A percentile compares a stretch with the other conserved stretches of the same genome.
Conservation (phyloP, 345 rosid genomes). For the Syzygium oleosum region DNA sequence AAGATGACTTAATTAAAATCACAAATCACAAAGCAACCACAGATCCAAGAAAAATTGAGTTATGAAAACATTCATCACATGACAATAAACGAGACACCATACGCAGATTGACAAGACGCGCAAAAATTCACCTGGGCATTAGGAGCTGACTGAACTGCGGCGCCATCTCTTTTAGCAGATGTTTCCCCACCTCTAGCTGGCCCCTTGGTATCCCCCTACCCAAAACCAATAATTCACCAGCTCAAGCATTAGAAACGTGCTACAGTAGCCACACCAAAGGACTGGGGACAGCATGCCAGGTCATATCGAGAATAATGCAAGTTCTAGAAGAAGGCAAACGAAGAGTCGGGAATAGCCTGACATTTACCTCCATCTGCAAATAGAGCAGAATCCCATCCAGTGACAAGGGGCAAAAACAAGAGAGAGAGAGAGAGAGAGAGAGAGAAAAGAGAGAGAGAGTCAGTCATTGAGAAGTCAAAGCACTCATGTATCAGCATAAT, state of each 20-base stretch:
- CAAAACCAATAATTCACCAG: constrained; percentile 1
- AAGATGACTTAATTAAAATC: background rate
- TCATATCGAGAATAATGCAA: background rate
- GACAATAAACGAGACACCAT: background rate
- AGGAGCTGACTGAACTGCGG: constrained; percentile 23
- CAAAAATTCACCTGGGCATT: constrained; percentile 39
- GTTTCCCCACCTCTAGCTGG: constrained; percentile 62
- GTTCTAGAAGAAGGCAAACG: background rate
- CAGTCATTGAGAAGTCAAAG: background rate
- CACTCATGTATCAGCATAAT: background rate
- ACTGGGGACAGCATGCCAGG: background rate
- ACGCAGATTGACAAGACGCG: background rate
- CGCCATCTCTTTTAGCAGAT: constrained; percentile 42
- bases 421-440: background rate
- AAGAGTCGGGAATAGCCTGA: background rate
- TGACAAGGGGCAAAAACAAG: background rate
- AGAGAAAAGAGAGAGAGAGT: background rate
- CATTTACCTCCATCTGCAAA: constrained; percentile 72
- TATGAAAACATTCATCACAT: background rate
- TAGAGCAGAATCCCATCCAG: constrained; percentile 10
- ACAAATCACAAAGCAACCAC: background rate
- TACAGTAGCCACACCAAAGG: background rate
- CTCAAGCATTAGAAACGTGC: background rate
- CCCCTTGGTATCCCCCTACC: constrained; percentile 84
- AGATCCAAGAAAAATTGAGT: background rate